These are phyloP conservation scores for Daldinia eschscholtzii DNA, from an alignment of 2,329 filamentous ascomycete genomes.

Conservation along the genomic window DNA sequence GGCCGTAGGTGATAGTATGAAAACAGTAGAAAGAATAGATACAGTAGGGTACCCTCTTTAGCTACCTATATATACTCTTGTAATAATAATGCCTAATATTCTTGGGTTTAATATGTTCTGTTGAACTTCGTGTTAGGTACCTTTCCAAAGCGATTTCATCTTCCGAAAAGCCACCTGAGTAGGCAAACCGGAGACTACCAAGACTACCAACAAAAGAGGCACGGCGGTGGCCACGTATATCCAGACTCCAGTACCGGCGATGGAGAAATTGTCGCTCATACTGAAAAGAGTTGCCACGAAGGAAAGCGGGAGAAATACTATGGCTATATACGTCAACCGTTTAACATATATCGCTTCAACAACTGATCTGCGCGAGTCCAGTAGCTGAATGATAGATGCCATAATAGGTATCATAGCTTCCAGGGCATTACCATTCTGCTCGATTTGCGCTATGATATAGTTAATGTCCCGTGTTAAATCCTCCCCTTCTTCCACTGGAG, in stretches of 20 bases:
- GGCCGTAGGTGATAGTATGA: no score
- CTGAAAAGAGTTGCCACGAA: constrained; percentile 27
- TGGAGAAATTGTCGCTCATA: constrained; percentile 20
- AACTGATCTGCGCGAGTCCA: constrained; percentile 24
- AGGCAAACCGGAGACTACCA: constrained; percentile 1
- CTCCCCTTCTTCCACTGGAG: neutral
- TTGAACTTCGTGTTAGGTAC: neutral
- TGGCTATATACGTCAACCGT: constrained; percentile 20
- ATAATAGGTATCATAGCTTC: constrained; percentile 27
- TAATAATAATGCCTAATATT: neutral
- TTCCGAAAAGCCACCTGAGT: neutral
- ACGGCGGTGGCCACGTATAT: constrained; percentile 23
- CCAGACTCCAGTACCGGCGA: constrained; percentile 10
- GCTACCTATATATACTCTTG: no score
- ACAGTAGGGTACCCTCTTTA: no score
- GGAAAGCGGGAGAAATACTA: constrained; percentile 27
- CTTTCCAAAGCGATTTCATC: neutral
- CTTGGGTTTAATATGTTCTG: neutral
- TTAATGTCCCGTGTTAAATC: constrained; percentile 4
- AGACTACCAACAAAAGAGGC: constrained; percentile 13
- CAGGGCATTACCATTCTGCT: constrained; percentile 11
- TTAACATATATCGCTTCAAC: constrained; percentile 23
- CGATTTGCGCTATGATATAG: constrained; percentile 12
- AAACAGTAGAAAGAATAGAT: no score
- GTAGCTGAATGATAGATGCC: constrained; percentile 23